Evolutionary conservation across 129 eudicot genomes (phyloP), one percentile per base, ranked within the genome.

Genomic region (Sambucus nigra): DNA sequence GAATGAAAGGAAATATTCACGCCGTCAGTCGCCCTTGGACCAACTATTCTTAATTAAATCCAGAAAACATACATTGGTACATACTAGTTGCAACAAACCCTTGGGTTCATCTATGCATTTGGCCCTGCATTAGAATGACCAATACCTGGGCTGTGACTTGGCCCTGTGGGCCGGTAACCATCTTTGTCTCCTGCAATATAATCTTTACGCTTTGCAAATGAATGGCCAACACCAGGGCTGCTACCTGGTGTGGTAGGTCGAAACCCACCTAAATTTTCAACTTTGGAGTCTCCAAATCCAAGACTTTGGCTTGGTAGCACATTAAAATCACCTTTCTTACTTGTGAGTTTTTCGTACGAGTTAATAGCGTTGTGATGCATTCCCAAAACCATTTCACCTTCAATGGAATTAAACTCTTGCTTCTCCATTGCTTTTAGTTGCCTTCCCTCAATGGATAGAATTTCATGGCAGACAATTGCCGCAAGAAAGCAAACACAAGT

Each of bases 161-260:
- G 71, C 18, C 15, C 47, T 28, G 71, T 26, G 15, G 76, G 70
- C 49, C 63, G 64, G 15, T 48, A 63, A 49, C 56, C 60, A n/a
- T 55, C 31, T 1, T 2, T 26, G 41, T 26, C 53, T 40, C 52
- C 63, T 19, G 51, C 44, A 48, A 23, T n/a, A 66, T 64, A 47
- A 22, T 10, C 67, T 26, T 58, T 61, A 38, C 38, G 52, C 2
- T 52, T 49, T 4, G 64, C 51, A 35, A 47, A 40, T 38, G 57
- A 47, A 61, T 76, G 83, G 31, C 78, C 75, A 24, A 69, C 63
- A 2, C 81, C 87, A 19, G 81, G 87, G 52, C 82, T 74, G 50
- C 57, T 67, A 26, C 85, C 89, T 41, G 79, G 79, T 27, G 35
- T 63, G 53, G 83, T 72, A 19, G 83, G 83, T 59, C 76, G 72